Evolutionary conservation across 192 early-diverging fungal species (phyloP).

Genomic region (Coemansia guatemalensis): DNA sequence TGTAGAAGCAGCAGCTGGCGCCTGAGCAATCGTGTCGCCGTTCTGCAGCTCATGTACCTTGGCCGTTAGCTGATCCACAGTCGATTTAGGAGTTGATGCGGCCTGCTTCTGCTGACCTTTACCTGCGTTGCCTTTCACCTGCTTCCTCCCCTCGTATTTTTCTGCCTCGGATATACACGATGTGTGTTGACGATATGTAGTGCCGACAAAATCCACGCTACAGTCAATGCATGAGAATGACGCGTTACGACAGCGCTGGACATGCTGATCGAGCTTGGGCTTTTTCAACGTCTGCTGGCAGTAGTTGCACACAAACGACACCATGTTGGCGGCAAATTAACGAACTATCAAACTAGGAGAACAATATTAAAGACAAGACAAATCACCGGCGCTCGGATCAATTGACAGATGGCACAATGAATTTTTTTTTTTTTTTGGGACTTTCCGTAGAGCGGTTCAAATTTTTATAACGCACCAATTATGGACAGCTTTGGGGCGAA

Average conservation of each 20-base stretch:
- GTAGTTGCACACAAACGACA: constrained; percentile 68
- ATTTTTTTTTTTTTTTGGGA: neutral
- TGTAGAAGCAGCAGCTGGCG: neutral
- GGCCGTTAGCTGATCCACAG: constrained; percentile 40
- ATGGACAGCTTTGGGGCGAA: neutral
- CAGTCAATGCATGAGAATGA: constrained; percentile 93
- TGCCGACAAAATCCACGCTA: constrained; percentile 75
- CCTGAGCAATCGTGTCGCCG: neutral
- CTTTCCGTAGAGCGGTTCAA: neutral
- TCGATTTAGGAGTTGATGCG: constrained; percentile 16
- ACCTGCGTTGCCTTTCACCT: constrained; percentile 20
- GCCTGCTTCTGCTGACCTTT: constrained; percentile 3
- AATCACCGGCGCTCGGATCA: neutral
- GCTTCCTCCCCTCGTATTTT: constrained; percentile 73
- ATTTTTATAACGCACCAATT: neutral
- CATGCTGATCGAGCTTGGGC: constrained; percentile 85
- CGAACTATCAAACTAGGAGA: neutral
- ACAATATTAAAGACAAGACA: constrained; percentile 7
- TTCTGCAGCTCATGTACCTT: constrained; percentile 21
- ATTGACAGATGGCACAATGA: neutral
- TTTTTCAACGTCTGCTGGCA: constrained; percentile 92
- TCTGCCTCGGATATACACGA: constrained; percentile 91
- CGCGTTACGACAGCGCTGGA: constrained; percentile 76
- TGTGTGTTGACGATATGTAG: constrained; percentile 76
- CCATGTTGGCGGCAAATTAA: constrained; percentile 32